Base-by-base conservation (phyloP, 2,329 filamentous ascomycete species). In the Rhytidhysteron rufulum region DNA sequence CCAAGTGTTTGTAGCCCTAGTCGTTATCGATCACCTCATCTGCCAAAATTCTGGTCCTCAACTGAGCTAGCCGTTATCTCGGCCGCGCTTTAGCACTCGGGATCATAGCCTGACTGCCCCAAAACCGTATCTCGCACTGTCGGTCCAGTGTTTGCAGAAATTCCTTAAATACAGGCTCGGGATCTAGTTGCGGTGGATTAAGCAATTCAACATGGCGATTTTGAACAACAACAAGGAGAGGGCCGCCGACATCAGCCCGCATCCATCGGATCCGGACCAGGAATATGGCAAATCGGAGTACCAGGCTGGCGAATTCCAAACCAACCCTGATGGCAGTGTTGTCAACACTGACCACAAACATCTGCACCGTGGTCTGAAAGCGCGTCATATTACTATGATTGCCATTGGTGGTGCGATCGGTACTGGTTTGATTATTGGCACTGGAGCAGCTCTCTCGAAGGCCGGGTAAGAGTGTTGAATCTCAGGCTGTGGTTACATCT, bases 391-490 rank as follows among this genome's bases (percentile, higher is more conserved):
- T 41, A 73, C 74, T 53, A 80, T 80, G 77, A 80, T 80, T 66
- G 85, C 85, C 50, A 85, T 88, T 43, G 85, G 84, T 55, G 85
- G 85, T 61, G 83, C 85, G 46, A 81, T 88, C 44, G 85, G 65
- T 51, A 87, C 83, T 39, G 85, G 85, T 61, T 71, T 88, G 40
- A 85, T 88, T 49, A 83, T 88, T 54, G 84, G 84, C 44, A 75
- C 71, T 41, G 73, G 75, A 48, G 62, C 72, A 50, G 73, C 70
- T 27, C 66, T 75, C 39, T 71, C 67, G 39, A 70, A 69, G 31
- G 66, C 69, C 44, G 71, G 69, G 63, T 67, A 56, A 16, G 19
- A 13, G 10, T n/a, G 31, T 29, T 8, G 20, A 4, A 36, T 4
- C 4, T 1, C 16, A 17, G 24, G 8, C 4, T n/a, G 30, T 24